A percentile compares a stretch with the other conserved stretches of the same genome.
Evolutionary conservation across 805 yeast species (phyloP).

Genomic region (Nakazawaea populi): DNA sequence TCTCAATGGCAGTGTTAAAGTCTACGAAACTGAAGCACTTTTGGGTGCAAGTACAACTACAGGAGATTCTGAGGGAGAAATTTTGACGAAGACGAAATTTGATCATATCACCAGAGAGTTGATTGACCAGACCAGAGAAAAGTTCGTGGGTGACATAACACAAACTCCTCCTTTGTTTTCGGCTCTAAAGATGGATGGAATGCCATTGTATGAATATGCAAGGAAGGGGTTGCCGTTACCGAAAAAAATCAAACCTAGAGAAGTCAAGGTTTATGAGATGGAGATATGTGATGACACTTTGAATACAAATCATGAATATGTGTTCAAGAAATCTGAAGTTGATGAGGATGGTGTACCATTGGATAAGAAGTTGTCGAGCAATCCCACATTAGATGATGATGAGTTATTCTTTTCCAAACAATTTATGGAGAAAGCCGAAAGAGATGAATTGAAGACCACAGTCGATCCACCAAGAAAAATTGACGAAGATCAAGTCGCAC

Average conservation of each 20-base stretch:
- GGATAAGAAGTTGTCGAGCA: conserved; percentile 29
- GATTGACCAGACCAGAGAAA: conserved; percentile 42
- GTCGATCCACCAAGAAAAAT: conserved; percentile 34
- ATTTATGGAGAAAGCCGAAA: conserved; percentile 38
- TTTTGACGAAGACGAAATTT: conserved; percentile 51
- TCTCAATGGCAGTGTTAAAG: conserved; percentile 68
- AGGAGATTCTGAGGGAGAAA: conserved; percentile 87
- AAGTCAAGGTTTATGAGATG: conserved; percentile 54
- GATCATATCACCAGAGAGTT: conserved; percentile 51
- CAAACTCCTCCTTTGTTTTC: conserved; percentile 96
- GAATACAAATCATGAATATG: conserved; percentile 49
- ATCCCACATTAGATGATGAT: conserved; percentile 59
- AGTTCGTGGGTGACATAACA: conserved; percentile 72
- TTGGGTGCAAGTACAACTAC: conserved; percentile 91
- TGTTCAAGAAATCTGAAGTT: conserved; percentile 33
- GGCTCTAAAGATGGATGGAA: conserved; percentile 92
- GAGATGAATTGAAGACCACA: conserved; percentile 31
- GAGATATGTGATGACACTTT: conserved; percentile 50
- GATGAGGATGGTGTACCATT: conserved; percentile 44
- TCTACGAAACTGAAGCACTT: conserved; percentile 78
- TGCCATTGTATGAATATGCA: conserved; percentile 91
- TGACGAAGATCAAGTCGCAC: conserved; percentile 28
- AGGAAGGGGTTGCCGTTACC: conserved; percentile 84
- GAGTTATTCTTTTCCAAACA: conserved; percentile 54
- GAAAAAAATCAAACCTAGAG: conserved; percentile 69